Evolutionary conservation across 2,329 filamentous ascomycete species (phyloP), one percentile per base, ranked within the genome.

Genomic region (Diaporthe humulicola): DNA sequence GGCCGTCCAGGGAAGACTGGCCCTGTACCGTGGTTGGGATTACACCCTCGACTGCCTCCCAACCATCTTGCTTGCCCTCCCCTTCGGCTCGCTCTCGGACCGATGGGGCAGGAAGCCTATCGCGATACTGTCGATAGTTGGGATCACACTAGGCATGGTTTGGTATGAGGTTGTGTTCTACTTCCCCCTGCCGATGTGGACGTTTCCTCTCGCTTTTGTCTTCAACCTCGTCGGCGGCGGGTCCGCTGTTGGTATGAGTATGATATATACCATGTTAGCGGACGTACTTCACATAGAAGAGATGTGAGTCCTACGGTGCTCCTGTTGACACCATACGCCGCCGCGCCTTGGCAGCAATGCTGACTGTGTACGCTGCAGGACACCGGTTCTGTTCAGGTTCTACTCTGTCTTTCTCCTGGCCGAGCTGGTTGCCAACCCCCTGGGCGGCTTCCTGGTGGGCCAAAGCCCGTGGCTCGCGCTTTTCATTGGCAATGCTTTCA

Each of bases 1-100:
- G 0, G 80, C 82, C 3, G 87, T 92, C 0, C 89, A 91, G 77
- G 83, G 85, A 36, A 84, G 85, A 28, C 82, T 91, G 57, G 88
- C 89, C 17, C 86, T 87, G 83, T 81, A 91, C 25, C 83, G 84
- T 54, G 89, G 88, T 0, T 88, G 87, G 84, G 78, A 82, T 57
- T 76, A 81, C 28, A 85, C 87, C 1, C 81, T 88, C 40, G 85
- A 88, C 45, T 85, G 85, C 73, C 79, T 90, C 5, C 86, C 88
- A 14, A 84, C 84, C 4, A 81, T 88, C 0, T 50, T 88, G 4
- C 81, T 84, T 0, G 83, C 87, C n/a, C 81, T 88, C 7, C 86
- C 87, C 0, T 88, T 82, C 36, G 86, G 86, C 0, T 82, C 88
- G 33, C 77, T 88, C 42, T 86, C 86, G 3, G 87, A 88, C 78